Evolutionary conservation across 306 rosid species (phyloP).

Genomic region (Dicorynia guianensis): DNA sequence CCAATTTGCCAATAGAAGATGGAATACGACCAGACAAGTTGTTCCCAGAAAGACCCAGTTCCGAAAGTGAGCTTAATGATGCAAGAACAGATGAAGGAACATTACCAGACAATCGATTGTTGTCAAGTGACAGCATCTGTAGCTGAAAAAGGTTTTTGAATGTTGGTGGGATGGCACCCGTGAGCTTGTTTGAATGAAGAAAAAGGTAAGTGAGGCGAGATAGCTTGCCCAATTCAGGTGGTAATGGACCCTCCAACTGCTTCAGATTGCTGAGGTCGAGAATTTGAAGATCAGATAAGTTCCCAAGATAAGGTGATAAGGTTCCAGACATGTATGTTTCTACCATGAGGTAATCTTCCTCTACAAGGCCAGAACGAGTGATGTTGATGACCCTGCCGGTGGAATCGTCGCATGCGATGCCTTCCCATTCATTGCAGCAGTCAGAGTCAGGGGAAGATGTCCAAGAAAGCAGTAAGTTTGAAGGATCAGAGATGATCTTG

Average conservation of each 20-base stretch:
- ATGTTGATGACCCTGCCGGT: conserved; percentile 58
- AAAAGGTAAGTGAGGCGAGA: conserved; percentile 48
- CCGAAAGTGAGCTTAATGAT: conserved; percentile 50
- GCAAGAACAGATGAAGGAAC: conserved; percentile 47
- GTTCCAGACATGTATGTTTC: conserved; percentile 66
- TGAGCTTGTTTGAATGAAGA: conserved; percentile 58
- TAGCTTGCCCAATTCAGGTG: conserved; percentile 53
- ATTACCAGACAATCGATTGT: conserved; percentile 53
- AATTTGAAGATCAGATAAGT: conserved; percentile 55
- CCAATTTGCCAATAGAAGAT: conserved; percentile 50
- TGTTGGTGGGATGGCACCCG: conserved; percentile 47
- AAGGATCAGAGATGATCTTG: conserved; percentile 56
- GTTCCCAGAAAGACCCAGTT: conserved; percentile 61
- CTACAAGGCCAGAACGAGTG: conserved; percentile 45
- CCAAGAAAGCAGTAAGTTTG: conserved; percentile 59
- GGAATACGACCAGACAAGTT: conserved; percentile 56
- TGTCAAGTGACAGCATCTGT: conserved; percentile 52
- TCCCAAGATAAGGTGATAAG: conserved; percentile 71
- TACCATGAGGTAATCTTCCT: conserved; percentile 39
- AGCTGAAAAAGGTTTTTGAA: conserved; percentile 46
- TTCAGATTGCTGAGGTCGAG: conserved; percentile 62
- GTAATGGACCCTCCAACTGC: conserved; percentile 61
- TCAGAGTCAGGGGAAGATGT: conserved; percentile 58
- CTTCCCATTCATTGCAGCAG: conserved; percentile 71
- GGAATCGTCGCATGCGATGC: conserved; percentile 59